Evolutionary conservation across 192 early-diverging fungal genomes (phyloP).

Genomic region (Funneliformis mosseae): DNA sequence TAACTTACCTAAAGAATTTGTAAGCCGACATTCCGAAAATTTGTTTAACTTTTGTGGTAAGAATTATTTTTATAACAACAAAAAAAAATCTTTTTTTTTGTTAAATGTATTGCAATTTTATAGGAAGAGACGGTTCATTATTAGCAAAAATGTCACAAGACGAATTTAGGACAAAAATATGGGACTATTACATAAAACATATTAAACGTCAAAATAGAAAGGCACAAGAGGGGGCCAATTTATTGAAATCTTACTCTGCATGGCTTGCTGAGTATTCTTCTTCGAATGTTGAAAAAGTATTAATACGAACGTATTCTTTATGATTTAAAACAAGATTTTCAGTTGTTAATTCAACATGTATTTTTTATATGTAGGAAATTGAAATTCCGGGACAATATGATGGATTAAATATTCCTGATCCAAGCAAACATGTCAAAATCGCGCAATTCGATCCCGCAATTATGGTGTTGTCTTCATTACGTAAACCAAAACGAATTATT

Average conservation of each 20-base stretch:
- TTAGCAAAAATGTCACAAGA: conserved; percentile 44
- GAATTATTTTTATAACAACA: neutral
- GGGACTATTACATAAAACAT: conserved; percentile 47
- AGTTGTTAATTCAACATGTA: neutral
- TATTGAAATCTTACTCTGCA: conserved; percentile 66
- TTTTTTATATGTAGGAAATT: conserved; percentile 40
- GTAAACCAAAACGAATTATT: conserved; percentile 69
- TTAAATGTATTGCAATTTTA: conserved; percentile 32
- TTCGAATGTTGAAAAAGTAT: neutral
- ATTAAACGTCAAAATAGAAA: conserved; percentile 45
- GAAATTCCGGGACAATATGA: conserved; percentile 81
- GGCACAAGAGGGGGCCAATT: conserved; percentile 40
- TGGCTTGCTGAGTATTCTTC: conserved; percentile 52
- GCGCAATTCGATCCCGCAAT: conserved; percentile 63
- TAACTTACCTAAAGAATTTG: conserved; percentile 40
- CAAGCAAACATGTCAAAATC: conserved; percentile 60
- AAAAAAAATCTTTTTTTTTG: neutral
- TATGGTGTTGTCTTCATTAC: conserved; percentile 69
- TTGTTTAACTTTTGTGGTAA: conserved; percentile 48
- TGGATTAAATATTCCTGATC: conserved; percentile 56
- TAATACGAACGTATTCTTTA: neutral
- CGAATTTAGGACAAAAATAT: conserved; percentile 48
- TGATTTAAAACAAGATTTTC: neutral
- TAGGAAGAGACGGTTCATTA: conserved; percentile 57
- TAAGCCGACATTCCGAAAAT: conserved; percentile 40